These are phyloP conservation scores for Coemansia sp. DNA, from an alignment of 192 early-diverging fungal genomes.

Conservation along the genomic window DNA sequence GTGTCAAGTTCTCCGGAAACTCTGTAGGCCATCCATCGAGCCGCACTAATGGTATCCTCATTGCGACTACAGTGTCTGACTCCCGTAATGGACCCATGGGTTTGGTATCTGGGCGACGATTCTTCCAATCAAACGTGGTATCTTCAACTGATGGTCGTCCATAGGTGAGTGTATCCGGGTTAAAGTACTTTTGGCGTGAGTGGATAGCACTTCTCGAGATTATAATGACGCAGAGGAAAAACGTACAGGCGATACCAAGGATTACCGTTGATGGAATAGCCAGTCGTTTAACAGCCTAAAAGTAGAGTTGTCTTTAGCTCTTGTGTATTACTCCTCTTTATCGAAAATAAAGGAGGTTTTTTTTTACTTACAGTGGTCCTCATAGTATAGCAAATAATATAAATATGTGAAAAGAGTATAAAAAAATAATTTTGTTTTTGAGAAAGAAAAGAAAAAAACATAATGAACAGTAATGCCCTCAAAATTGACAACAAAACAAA, in stretches of 20 bases:
- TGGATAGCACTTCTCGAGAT: constrained; percentile 18
- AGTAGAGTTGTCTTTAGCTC: background rate
- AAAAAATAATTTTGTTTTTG: constrained; percentile 14
- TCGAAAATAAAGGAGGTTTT: background rate
- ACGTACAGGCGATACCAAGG: constrained; percentile 25
- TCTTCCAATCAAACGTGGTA: background rate
- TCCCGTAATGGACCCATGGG: background rate
- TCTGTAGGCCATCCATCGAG: constrained; percentile 45
- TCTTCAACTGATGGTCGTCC: background rate
- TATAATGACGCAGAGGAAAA: constrained; percentile 28
- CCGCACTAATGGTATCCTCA: constrained; percentile 14
- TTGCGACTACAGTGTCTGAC: background rate
- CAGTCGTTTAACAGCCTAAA: constrained; percentile 36
- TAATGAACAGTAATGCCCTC: constrained; percentile 2
- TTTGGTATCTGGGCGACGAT: background rate
- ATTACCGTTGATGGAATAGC: constrained; percentile 40
- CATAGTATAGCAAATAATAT: background rate
- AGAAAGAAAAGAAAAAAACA: constrained; percentile 15
- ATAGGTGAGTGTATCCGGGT: background rate
- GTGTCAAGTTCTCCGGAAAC: constrained; percentile 35
- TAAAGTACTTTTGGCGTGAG: background rate
- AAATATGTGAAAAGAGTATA: background rate
- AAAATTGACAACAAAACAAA: background rate
- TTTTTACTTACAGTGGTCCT: constrained; percentile 14
- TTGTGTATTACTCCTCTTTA: background rate